Evolutionary conservation across 805 yeast species (phyloP).

Genomic region (Candida adriatica): DNA sequence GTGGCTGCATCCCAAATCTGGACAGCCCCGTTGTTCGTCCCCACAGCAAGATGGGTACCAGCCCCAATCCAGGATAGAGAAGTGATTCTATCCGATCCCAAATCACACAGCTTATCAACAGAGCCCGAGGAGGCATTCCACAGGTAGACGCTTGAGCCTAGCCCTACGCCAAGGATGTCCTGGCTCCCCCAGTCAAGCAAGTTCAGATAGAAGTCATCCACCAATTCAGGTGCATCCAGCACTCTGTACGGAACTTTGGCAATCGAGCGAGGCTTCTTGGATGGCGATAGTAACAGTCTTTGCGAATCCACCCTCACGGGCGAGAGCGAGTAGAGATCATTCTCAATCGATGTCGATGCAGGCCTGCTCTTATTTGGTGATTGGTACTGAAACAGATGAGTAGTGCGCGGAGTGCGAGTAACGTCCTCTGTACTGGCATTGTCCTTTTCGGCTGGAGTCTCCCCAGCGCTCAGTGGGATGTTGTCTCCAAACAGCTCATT

Average conservation of each 20-base stretch:
- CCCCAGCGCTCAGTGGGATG: slow-evolving; percentile 38
- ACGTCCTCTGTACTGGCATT: slow-evolving; percentile 6
- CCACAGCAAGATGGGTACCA: slow-evolving; percentile 92
- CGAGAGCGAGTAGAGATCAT: slow-evolving; percentile 71
- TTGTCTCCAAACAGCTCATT: slow-evolving; percentile 90
- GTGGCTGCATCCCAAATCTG: slow-evolving; percentile 93
- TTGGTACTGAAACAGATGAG: slow-evolving; percentile 68
- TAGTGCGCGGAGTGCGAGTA: slow-evolving; percentile 29
- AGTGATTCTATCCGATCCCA: slow-evolving; percentile 69
- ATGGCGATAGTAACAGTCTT: slow-evolving; percentile 70
- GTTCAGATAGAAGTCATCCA: slow-evolving; percentile 85
- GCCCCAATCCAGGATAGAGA: slow-evolving; percentile 90
- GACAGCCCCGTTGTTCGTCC: slow-evolving; percentile 79
- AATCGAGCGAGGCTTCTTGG: slow-evolving; percentile 69
- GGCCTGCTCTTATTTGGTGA: slow-evolving; percentile 63
- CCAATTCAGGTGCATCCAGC: slow-evolving; percentile 90
- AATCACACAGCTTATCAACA: slow-evolving; percentile 73
- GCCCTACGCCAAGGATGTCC: slow-evolving; percentile 83
- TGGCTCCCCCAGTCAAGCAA: slow-evolving; percentile 94
- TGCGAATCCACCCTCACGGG: slow-evolving; percentile 91
- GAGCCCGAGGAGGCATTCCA: slow-evolving; percentile 87
- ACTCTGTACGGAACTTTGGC: slow-evolving; percentile 88
- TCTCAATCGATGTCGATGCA: slow-evolving; percentile 51
- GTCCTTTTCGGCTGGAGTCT: slow-evolving; percentile 24
- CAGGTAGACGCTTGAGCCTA: slow-evolving; percentile 79